Conservation (phyloP, 768 basidiomycete species). For the Cantharellus cinnabarinus region DNA sequence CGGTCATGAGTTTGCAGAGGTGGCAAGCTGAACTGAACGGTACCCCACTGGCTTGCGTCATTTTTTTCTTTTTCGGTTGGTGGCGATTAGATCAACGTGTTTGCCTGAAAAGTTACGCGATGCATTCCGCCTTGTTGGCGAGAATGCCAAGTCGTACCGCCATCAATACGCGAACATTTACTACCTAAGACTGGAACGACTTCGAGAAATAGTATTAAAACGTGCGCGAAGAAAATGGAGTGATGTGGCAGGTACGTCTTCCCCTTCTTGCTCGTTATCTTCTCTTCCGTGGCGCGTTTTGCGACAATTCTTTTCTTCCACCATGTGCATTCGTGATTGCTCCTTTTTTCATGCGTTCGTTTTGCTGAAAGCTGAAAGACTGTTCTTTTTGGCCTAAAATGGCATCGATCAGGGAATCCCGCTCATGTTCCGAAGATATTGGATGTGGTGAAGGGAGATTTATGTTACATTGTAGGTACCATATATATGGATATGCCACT, state of each 20-base stretch:
- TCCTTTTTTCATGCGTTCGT: background rate
- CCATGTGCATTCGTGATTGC: no score
- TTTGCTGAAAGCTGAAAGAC: background rate
- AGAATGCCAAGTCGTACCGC: conserved; percentile 26
- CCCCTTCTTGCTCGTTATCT: no score
- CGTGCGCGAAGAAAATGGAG: conserved; percentile 33
- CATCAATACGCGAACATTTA: conserved; percentile 61
- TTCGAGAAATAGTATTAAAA: conserved; percentile 28
- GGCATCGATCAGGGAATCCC: conserved; percentile 33
- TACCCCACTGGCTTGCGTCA: no score
- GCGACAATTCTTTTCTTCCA: no score
- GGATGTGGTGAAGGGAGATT: conserved; percentile 63
- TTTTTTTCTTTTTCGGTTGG: no score
- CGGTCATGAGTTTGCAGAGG: no score
- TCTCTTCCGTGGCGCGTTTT: no score
- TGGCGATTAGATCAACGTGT: background rate
- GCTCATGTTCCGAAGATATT: conserved; percentile 58
- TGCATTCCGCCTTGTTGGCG: background rate
- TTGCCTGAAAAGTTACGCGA: background rate
- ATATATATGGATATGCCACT: conserved; percentile 98
- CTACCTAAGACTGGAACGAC: conserved; percentile 33
- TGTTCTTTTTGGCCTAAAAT: no score
- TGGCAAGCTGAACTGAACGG: no score
- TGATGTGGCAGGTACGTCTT: conserved; percentile 20
- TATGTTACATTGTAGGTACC: conserved; percentile 86